These are phyloP conservation scores for Penicillium odoratum DNA, from an alignment of 495 filamentous ascomycete genomes.

Conservation along the genomic window DNA sequence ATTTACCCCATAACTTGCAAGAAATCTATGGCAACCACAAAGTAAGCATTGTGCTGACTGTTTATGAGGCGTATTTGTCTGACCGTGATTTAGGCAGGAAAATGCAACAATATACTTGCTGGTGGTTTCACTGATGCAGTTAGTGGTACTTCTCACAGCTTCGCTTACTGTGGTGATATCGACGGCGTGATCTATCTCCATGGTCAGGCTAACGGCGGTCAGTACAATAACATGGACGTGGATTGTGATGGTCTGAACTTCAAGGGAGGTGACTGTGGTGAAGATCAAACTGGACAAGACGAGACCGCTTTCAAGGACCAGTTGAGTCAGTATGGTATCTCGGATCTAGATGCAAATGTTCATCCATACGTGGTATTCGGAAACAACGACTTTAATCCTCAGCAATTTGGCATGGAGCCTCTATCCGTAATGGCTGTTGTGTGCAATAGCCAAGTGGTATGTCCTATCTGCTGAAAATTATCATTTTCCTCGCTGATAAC, in stretches of 20 bases:
- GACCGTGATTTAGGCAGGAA: conserved; percentile 14
- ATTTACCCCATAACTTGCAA: conserved; percentile 30
- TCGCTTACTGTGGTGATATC: conserved; percentile 34
- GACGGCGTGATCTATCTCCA: conserved; percentile 33
- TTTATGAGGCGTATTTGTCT: neutral
- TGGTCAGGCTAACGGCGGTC: conserved; percentile 17
- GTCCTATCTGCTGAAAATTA: neutral
- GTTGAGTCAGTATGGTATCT: conserved; percentile 45
- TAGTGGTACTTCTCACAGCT: conserved; percentile 8
- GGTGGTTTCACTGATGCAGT: conserved; percentile 28
- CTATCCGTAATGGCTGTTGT: conserved; percentile 65
- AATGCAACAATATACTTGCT: conserved; percentile 26
- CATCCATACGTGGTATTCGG: conserved; percentile 69
- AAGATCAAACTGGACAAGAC: conserved; percentile 51
- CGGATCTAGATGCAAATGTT: conserved; percentile 59
- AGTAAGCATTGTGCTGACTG: conserved; percentile 1
- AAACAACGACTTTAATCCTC: conserved; percentile 58
- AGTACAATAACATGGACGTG: conserved; percentile 58
- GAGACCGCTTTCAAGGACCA: conserved; percentile 55
- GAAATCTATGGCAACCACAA: conserved; percentile 33
- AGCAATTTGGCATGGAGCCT: conserved; percentile 52
- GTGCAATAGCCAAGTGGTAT: conserved; percentile 55
- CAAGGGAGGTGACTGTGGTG: conserved; percentile 48
- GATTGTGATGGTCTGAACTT: conserved; percentile 65
- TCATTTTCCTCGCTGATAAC: neutral